These are phyloP conservation scores for Hypomontagnella submonticulosa DNA, from an alignment of 495 filamentous ascomycete species.

Conservation along the genomic window DNA sequence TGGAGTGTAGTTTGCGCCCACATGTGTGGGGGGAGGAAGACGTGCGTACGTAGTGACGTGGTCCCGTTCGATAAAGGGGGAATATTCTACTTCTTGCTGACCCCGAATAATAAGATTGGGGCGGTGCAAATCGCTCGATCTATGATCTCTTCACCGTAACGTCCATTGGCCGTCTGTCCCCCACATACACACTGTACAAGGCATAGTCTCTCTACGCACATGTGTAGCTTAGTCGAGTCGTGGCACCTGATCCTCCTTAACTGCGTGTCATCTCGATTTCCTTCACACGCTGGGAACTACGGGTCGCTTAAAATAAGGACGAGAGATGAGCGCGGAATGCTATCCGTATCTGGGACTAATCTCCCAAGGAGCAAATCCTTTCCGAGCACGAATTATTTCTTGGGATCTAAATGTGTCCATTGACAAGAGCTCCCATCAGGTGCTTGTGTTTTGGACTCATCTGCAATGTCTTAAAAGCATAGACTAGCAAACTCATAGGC, in stretches of 20 bases:
- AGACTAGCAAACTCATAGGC: constrained; percentile 5
- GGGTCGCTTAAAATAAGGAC: constrained; percentile 30
- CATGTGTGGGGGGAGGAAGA: constrained; percentile 37
- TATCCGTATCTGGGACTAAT: constrained; percentile 31
- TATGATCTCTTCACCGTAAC: constrained; percentile 29
- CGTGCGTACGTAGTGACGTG: constrained; percentile 47
- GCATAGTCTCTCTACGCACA: no score
- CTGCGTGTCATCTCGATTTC: constrained; percentile 50
- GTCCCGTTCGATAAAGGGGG: constrained; percentile 47
- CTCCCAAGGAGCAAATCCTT: constrained; percentile 28
- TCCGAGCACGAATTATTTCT: constrained; percentile 34
- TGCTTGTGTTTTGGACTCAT: constrained; percentile 11
- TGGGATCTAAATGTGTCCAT: constrained; percentile 28
- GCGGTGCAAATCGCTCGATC: constrained; percentile 43
- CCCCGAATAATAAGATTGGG: constrained; percentile 34
- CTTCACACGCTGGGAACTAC: constrained; percentile 33
- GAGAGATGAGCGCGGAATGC: constrained; percentile 31
- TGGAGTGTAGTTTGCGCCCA: constrained; percentile 17
- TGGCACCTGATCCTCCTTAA: constrained; percentile 51
- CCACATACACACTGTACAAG: constrained; percentile 4
- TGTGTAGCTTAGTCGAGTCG: constrained; percentile 31
- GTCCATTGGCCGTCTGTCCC: constrained; percentile 20
- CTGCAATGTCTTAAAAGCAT: constrained; percentile 25
- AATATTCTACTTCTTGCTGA: constrained; percentile 28
- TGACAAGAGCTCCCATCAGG: constrained; percentile 28